phyloP scores from a whole-genome alignment of 805 yeast genomes.

The Kuraishia capsulata region DNA sequence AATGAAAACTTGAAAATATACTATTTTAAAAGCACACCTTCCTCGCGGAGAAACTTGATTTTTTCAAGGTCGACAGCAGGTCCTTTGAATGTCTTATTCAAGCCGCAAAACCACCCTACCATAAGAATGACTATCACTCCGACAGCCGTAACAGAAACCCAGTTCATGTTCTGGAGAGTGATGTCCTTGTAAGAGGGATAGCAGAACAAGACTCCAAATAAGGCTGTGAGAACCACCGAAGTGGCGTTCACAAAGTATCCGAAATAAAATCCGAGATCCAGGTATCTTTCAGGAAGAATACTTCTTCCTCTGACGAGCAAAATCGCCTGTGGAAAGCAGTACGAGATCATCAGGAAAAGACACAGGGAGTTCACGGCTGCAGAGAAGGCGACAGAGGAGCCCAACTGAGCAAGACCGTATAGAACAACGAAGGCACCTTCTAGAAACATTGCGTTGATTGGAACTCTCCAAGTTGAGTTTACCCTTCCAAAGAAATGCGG shows the following conservation, averaged over 20 bases:
- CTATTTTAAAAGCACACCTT: too few species aligned
- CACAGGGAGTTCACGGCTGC: not conserved
- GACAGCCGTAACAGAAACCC: not conserved
- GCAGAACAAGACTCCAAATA: not conserved
- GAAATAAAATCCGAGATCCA: not conserved
- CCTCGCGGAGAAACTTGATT: not conserved
- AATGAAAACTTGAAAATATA: too few species aligned
- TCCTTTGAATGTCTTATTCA: not conserved
- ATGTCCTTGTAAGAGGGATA: not conserved
- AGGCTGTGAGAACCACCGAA: not conserved
- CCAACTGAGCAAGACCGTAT: not conserved
- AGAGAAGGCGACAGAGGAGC: not conserved
- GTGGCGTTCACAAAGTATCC: not conserved
- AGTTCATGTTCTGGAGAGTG: not conserved
- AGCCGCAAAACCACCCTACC: not conserved
- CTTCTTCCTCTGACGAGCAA: not conserved
- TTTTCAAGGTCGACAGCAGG: not conserved
- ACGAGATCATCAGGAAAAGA: not conserved
- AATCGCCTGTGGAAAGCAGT: not conserved
- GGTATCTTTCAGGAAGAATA: not conserved
- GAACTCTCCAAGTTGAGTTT: slow-evolving; percentile 11
- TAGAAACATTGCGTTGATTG: slow-evolving; percentile 5
- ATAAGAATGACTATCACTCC: not conserved
- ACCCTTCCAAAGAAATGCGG: slow-evolving; percentile 13
- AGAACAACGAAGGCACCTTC: not conserved